Conservation (phyloP, 2,329 filamentous ascomycete species). For the Aschersonia sp. region DNA sequence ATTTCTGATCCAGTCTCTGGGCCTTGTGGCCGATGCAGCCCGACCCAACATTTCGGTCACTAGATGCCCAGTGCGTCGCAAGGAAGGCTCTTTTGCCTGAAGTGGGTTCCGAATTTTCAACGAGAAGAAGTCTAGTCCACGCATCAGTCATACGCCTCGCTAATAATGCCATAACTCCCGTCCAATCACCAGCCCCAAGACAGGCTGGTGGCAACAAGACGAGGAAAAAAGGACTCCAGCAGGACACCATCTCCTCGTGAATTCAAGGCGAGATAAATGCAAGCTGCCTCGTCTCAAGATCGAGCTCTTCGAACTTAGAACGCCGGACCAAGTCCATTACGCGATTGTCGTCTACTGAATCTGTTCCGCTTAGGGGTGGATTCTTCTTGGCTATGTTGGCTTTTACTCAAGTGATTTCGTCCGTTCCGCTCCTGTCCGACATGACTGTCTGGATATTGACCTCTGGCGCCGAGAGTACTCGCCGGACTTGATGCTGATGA, state of each 20-base stretch:
- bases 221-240: neutral
- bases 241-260: neutral
- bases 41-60: too few relatives aligned
- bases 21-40: too few relatives aligned
- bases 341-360: slow-evolving; percentile 88
- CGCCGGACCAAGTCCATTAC: slow-evolving; percentile 80
- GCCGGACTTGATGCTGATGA: slow-evolving; percentile 60
- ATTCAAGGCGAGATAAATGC: too few relatives aligned
- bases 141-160: slow-evolving; percentile 16
- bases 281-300: neutral
- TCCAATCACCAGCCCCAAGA: slow-evolving; percentile 1
- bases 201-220: neutral
- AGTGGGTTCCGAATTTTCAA: neutral
- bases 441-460: slow-evolving; percentile 36
- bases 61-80: too few relatives aligned
- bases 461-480: slow-evolving; percentile 51
- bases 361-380: slow-evolving; percentile 40
- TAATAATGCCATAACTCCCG: slow-evolving; percentile 16
- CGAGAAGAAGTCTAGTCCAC: neutral
- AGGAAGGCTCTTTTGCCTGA: too few relatives aligned
- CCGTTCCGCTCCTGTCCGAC: slow-evolving; percentile 34
- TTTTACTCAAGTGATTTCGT: slow-evolving; percentile 44
- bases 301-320: slow-evolving; percentile 35
- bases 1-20: too few relatives aligned
- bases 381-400: slow-evolving; percentile 40